These are phyloP conservation scores for Metschnikowia cubensis DNA, from an alignment of 805 yeast genomes.

Conservation along the genomic window DNA sequence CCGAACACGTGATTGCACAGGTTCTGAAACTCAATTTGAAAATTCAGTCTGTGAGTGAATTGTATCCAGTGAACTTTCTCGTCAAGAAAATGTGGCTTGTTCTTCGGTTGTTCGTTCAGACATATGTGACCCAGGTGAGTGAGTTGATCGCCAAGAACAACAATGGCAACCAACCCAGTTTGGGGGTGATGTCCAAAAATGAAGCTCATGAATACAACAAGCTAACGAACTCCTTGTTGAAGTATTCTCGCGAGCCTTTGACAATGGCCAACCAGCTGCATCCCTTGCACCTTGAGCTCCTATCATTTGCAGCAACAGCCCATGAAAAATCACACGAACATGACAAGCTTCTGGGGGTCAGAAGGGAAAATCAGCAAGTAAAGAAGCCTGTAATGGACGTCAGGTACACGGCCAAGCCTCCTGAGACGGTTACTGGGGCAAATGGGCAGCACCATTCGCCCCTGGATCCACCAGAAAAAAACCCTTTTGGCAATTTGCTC, in stretches of 20 bases:
- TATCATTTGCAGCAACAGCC: slow-evolving; percentile 18
- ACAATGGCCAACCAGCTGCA: neutral
- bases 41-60: slow-evolving; percentile 26
- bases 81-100: slow-evolving; percentile 53
- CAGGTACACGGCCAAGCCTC: neutral
- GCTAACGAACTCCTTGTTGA: slow-evolving; percentile 9
- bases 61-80: slow-evolving; percentile 41
- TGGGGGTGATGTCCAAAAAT: slow-evolving; percentile 9
- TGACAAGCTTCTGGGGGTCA: neutral
- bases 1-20: slow-evolving; percentile 39
- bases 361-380: neutral
- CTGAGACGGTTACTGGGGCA: neutral
- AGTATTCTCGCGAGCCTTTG: slow-evolving; percentile 1
- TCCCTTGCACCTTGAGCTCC: slow-evolving; percentile 16
- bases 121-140: slow-evolving; percentile 54
- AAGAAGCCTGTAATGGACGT: neutral
- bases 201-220: slow-evolving; percentile 22
- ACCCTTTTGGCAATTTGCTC: neutral
- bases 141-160: slow-evolving; percentile 25
- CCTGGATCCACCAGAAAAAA: neutral
- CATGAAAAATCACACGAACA: slow-evolving; percentile 10
- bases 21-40: slow-evolving; percentile 28
- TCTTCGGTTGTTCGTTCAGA: slow-evolving; percentile 55
- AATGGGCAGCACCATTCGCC: neutral
- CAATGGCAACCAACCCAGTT: slow-evolving; percentile 15